phyloP scores from a whole-genome alignment of 495 filamentous ascomycete species.

The Hypomontagnella submonticulosa region DNA sequence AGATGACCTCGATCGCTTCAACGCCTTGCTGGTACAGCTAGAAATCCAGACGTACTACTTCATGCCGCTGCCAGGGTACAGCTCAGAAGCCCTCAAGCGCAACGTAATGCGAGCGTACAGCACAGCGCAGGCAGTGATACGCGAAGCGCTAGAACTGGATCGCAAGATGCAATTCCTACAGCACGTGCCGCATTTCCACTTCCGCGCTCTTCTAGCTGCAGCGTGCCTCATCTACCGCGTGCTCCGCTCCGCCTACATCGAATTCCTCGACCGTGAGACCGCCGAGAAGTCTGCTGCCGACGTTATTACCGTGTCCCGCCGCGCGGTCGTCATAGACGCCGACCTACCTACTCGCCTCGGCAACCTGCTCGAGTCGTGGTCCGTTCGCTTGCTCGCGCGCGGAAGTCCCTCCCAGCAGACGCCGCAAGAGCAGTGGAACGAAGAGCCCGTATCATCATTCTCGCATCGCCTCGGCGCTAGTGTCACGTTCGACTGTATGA shows the following conservation, averaged over 20 bases:
- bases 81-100: conserved; percentile 51
- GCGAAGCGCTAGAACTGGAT: conserved; percentile 47
- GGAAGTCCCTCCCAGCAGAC: not conserved
- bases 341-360: conserved; percentile 51
- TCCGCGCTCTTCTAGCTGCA: conserved; percentile 51
- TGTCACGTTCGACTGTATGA: conserved; percentile 55
- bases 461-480: conserved; percentile 52
- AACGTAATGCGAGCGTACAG: conserved; percentile 55
- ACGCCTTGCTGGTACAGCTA: conserved; percentile 53
- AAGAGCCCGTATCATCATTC: conserved; percentile 47
- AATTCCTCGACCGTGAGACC: conserved; percentile 36
- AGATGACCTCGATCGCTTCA: conserved; percentile 55
- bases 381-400: conserved; percentile 22
- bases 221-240: conserved; percentile 55
- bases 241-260: conserved; percentile 50
- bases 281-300: conserved; percentile 36
- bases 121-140: conserved; percentile 53
- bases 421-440: conserved; percentile 1
- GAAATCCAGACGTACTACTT: conserved; percentile 61
- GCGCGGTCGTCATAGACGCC: conserved; percentile 37
- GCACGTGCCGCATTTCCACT: conserved; percentile 56
- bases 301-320: conserved; percentile 32
- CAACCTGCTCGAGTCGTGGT: conserved; percentile 51
- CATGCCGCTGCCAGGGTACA: conserved; percentile 52
- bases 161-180: conserved; percentile 47